phyloP scores from a whole-genome alignment of 257 asterid species.

The Primulina eburnea region DNA sequence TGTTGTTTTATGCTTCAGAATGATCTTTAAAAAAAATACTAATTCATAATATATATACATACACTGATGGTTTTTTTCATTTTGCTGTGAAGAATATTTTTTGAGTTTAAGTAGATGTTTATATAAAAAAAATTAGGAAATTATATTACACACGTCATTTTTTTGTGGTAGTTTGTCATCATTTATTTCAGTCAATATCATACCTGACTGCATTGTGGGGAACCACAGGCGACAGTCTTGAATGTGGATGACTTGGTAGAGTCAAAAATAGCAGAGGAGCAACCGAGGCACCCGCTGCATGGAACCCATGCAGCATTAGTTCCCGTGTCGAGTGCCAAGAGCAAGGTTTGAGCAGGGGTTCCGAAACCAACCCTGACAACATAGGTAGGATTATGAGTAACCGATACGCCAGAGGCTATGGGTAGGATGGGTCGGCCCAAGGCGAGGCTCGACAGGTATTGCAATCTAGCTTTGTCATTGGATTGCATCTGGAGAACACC shows the following conservation, averaged over 20 bases:
- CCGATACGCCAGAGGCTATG: constrained; percentile 64
- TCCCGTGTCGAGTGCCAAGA: constrained; percentile 76
- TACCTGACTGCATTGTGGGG: constrained; percentile 53
- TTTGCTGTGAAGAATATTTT: too few relatives aligned
- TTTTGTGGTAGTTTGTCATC: too few relatives aligned
- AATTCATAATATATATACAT: too few relatives aligned
- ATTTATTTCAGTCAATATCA: too few relatives aligned
- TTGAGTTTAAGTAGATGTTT: too few relatives aligned
- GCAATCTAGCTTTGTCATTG: too few relatives aligned
- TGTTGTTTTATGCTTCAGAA: too few relatives aligned
- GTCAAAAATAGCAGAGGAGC: constrained; percentile 46
- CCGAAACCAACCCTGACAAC: constrained; percentile 62
- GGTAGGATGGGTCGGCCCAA: constrained; percentile 65
- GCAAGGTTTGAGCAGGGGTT: constrained; percentile 64
- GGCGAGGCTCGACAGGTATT: constrained; percentile 36
- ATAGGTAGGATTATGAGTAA: constrained; percentile 42
- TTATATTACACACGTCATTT: too few relatives aligned
- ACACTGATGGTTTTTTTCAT: too few relatives aligned
- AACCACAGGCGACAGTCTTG: constrained; percentile 54
- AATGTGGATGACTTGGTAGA: constrained; percentile 58
- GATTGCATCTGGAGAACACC: too few relatives aligned
- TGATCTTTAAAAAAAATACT: too few relatives aligned
- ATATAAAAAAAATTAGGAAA: too few relatives aligned
- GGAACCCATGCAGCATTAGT: constrained; percentile 85
- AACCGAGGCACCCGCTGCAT: constrained; percentile 67